These are phyloP conservation scores for Petunia axillaris DNA, from an alignment of 257 asterid species.

Conservation along the genomic window DNA sequence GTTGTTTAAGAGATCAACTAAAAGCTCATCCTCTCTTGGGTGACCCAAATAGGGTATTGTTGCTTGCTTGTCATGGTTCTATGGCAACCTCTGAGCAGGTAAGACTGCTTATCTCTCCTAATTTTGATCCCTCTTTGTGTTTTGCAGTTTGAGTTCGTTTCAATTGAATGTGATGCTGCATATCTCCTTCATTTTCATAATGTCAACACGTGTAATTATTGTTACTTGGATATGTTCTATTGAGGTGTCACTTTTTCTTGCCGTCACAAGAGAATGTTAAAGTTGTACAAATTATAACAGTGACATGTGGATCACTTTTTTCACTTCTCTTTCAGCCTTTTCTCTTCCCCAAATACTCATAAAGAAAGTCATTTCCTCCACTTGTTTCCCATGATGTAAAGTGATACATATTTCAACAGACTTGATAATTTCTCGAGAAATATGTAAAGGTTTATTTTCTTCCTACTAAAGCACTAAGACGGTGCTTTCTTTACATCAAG, in stretches of 20 bases:
- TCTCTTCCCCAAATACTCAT: background rate
- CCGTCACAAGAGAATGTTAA: background rate
- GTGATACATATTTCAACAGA: background rate
- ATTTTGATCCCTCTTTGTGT: constrained; percentile 9
- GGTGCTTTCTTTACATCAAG: background rate
- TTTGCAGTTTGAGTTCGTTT: constrained; percentile 17
- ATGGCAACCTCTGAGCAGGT: constrained; percentile 99
- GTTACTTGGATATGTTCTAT: background rate
- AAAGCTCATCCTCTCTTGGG: constrained; percentile 99
- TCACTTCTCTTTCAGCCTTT: background rate
- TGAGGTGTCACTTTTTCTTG: background rate
- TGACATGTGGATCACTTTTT: background rate
- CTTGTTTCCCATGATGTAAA: background rate
- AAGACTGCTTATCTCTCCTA: constrained; percentile 22
- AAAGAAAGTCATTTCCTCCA: background rate
- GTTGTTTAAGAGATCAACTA: constrained; percentile 91
- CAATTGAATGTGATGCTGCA: background rate
- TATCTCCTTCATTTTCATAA: background rate
- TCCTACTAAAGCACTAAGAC: background rate
- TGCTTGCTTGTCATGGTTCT: constrained; percentile 95
- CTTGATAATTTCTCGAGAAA: background rate
- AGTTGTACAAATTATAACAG: background rate
- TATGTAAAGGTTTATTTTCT: background rate
- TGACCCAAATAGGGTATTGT: constrained; percentile 92
- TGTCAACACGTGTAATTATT: background rate